These are phyloP conservation scores for Rhizoclosmatium sp. DNA, from an alignment of 192 early-diverging fungal species.

Conservation along the genomic window DNA sequence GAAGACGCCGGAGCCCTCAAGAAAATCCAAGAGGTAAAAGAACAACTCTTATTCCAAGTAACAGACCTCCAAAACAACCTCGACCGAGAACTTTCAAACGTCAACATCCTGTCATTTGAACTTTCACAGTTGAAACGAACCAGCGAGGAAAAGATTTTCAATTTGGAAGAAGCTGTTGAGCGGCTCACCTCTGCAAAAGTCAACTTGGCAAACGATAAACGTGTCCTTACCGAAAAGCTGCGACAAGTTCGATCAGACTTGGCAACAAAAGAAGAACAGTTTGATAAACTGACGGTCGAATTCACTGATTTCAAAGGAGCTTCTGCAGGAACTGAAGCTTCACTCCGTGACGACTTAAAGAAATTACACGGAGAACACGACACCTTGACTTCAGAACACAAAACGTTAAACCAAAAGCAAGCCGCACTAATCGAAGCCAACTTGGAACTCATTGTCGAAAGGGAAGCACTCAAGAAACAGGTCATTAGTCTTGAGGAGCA, in stretches of 20 bases:
- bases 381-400: slow-evolving; percentile 39
- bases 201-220: slow-evolving; percentile 59
- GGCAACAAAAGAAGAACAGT: slow-evolving; percentile 51
- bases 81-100: slow-evolving; percentile 57
- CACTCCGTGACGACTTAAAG: slow-evolving; percentile 35
- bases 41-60: slow-evolving; percentile 67
- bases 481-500: slow-evolving; percentile 34
- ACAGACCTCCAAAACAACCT: slow-evolving; percentile 63
- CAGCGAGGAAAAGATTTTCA: slow-evolving; percentile 52
- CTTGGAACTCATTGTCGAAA: slow-evolving; percentile 37
- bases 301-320: slow-evolving; percentile 42
- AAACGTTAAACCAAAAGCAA: slow-evolving; percentile 46
- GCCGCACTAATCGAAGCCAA: slow-evolving; percentile 39
- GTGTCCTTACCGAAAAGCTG: slow-evolving; percentile 56
- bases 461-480: slow-evolving; percentile 37
- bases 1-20: slow-evolving; percentile 51
- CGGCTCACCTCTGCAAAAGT: slow-evolving; percentile 53
- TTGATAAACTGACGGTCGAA: slow-evolving; percentile 38
- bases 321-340: slow-evolving; percentile 33
- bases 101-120: slow-evolving; percentile 57
- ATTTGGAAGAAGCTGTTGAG: slow-evolving; percentile 57
- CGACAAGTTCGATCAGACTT: slow-evolving; percentile 51
- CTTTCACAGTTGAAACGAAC: slow-evolving; percentile 52
- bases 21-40: slow-evolving; percentile 58
- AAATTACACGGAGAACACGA: slow-evolving; percentile 26